A percentile compares a stretch with the other conserved stretches of the same genome.
These are phyloP conservation scores for Hyparrhenia diplandra DNA, from an alignment of 176 grass and related monocot genomes.

Conservation along the genomic window DNA sequence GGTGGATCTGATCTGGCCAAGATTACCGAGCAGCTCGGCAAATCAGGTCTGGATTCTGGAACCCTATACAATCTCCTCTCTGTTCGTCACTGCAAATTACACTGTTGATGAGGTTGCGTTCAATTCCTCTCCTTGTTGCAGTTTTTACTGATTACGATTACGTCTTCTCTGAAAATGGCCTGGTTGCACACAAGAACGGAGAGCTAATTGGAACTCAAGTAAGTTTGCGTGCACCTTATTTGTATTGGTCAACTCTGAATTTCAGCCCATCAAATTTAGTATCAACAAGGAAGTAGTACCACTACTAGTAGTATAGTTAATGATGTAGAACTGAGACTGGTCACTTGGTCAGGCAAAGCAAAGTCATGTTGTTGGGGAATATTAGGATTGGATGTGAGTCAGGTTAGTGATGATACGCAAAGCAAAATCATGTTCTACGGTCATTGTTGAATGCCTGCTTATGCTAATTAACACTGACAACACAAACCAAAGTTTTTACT, in stretches of 20 bases:
- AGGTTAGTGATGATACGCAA: not conserved
- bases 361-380: not conserved
- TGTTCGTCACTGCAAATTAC: not conserved
- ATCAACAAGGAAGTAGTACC: too few species aligned
- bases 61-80: not conserved
- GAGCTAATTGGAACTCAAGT: conserved; percentile 81
- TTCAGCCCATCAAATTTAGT: too few species aligned
- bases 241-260: not conserved
- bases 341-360: not conserved
- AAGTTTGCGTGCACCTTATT: not conserved
- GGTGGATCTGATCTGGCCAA: conserved; percentile 93
- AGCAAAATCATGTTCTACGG: not conserved
- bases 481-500: not conserved
- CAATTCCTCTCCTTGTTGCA: conserved; percentile 30
- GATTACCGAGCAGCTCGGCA: conserved; percentile 92
- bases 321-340: not conserved
- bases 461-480: not conserved
- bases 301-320: too few species aligned
- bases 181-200: conserved; percentile 80
- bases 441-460: not conserved
- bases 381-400: not conserved
- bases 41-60: conserved; percentile 42
- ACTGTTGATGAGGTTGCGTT: not conserved
- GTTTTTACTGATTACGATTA: conserved; percentile 80
- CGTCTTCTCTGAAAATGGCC: conserved; percentile 85